These are phyloP conservation scores for Amanita exitialis DNA, from an alignment of 768 basidiomycete genomes.

Conservation along the genomic window DNA sequence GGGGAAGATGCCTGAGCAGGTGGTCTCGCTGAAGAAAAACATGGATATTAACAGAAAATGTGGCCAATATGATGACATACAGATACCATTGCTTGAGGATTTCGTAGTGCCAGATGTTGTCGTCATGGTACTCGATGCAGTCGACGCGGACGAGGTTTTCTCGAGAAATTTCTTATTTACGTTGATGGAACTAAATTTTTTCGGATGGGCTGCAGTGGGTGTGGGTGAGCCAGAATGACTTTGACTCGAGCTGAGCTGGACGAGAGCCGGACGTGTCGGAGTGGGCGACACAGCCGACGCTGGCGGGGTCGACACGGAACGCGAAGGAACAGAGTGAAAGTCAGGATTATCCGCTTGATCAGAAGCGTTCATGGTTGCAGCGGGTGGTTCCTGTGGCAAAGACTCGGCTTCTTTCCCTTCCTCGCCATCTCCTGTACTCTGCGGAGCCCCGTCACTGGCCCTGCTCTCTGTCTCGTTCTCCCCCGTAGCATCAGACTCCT, in stretches of 20 bases:
- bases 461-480: slow-evolving; percentile 16
- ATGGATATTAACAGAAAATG: slow-evolving; percentile 9
- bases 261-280: slow-evolving; percentile 32
- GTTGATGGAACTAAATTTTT: slow-evolving; percentile 83
- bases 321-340: background rate
- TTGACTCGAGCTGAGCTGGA: slow-evolving; percentile 31
- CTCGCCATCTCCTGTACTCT: slow-evolving; percentile 10
- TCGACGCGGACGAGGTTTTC: slow-evolving; percentile 63
- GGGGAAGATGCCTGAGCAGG: slow-evolving; percentile 39
- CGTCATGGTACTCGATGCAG: slow-evolving; percentile 24
- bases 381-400: slow-evolving; percentile 9
- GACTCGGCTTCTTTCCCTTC: slow-evolving; percentile 8
- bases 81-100: slow-evolving; percentile 39
- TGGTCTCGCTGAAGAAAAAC: slow-evolving; percentile 40
- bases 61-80: slow-evolving; percentile 27
- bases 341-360: slow-evolving; percentile 3
- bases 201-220: slow-evolving; percentile 36
- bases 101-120: slow-evolving; percentile 30
- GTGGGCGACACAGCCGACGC: slow-evolving; percentile 15
- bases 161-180: slow-evolving; percentile 97
- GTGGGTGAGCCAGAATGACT: slow-evolving; percentile 22
- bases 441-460: slow-evolving; percentile 13
- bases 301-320: slow-evolving; percentile 11
- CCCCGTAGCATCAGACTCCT: slow-evolving; percentile 2
- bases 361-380: slow-evolving; percentile 10